Evolutionary conservation across 768 basidiomycete species (phyloP).

Genomic region (Trametes elegans): DNA sequence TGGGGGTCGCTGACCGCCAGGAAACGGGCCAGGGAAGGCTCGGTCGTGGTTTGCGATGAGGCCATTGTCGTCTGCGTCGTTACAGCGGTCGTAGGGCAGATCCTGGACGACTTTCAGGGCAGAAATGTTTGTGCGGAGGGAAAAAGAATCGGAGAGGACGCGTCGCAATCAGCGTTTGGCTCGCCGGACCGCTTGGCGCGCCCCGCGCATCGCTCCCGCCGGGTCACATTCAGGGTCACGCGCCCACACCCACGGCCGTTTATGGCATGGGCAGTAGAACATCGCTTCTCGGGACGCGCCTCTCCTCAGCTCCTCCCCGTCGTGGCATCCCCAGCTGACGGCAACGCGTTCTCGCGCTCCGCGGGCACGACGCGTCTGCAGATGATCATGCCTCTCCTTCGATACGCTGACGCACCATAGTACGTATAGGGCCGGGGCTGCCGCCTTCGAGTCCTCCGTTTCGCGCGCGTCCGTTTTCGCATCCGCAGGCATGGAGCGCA

Average conservation of each 20-base stretch:
- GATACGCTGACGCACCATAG: background rate
- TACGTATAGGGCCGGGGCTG: background rate
- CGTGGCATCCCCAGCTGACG: background rate
- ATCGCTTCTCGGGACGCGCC: background rate
- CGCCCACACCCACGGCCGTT: constrained; percentile 2
- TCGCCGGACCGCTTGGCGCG: constrained; percentile 7
- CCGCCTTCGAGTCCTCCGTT: background rate
- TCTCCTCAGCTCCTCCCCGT: background rate
- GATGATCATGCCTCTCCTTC: background rate
- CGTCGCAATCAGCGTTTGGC: background rate
- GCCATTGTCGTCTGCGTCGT: background rate
- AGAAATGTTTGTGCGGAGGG: background rate
- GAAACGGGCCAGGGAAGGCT: constrained; percentile 16
- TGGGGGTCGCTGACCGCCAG: constrained; percentile 19
- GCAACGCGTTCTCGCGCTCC: constrained; percentile 2
- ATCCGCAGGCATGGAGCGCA: background rate
- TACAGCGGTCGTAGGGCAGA: background rate
- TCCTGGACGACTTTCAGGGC: background rate
- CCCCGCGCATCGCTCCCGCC: background rate
- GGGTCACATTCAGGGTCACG: constrained; percentile 13
- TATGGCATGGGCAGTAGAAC: constrained; percentile 14
- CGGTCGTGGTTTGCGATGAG: background rate
- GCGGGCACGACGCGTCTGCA: background rate
- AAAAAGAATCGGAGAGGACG: background rate
- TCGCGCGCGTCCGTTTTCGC: background rate